A percentile compares a stretch with the other conserved stretches of the same genome.
Evolutionary conservation across 345 rosid genomes (phyloP).

Genomic region (Syzygium aqueum): DNA sequence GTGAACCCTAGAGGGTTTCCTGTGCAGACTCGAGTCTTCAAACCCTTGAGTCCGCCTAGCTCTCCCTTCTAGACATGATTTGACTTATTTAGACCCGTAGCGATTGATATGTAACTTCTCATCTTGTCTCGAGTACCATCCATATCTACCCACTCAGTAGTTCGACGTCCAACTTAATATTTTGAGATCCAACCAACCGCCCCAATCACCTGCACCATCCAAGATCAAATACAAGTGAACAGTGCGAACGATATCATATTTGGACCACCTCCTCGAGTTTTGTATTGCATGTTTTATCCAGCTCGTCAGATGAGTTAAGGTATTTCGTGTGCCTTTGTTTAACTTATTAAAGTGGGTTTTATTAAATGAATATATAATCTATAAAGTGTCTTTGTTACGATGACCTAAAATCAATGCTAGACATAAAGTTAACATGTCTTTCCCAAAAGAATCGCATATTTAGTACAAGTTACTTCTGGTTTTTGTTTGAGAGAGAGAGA

Average conservation of each 20-base stretch:
- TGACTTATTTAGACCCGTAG: too few relatives aligned
- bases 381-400: neutral
- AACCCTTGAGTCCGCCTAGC: too few relatives aligned
- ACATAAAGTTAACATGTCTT: neutral
- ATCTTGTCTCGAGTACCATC: too few relatives aligned
- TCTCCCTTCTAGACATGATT: too few relatives aligned
- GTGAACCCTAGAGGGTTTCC: neutral
- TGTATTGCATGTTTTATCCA: neutral
- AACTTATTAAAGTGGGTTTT: neutral
- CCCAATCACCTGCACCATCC: neutral
- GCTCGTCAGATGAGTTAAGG: neutral
- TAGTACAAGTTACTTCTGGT: neutral
- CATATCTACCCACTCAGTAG: too few relatives aligned
- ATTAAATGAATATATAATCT: neutral
- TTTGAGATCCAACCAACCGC: neutral
- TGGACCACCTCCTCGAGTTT: neutral
- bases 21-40: too few relatives aligned
- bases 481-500: neutral
- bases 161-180: too few relatives aligned
- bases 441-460: neutral
- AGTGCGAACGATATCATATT: neutral
- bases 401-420: neutral
- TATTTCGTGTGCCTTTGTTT: neutral
- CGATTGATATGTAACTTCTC: too few relatives aligned
- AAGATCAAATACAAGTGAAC: neutral